These are phyloP conservation scores for Amborella trichopoda DNA, from an alignment of 164 flowering plant genomes.

Conservation along the genomic window DNA sequence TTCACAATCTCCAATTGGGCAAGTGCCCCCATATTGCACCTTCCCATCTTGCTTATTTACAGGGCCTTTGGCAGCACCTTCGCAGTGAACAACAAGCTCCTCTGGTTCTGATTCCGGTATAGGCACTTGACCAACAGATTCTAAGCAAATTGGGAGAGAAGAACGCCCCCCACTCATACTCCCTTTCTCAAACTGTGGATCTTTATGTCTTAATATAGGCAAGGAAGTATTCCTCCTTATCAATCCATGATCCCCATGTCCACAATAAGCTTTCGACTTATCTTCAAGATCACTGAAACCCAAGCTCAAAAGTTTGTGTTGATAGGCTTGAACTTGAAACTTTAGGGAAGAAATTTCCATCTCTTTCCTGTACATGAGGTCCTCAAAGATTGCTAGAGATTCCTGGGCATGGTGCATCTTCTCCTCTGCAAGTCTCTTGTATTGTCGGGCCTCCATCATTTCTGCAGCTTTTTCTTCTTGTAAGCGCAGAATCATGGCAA, in stretches of 20 bases:
- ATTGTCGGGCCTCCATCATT: conserved; percentile 80
- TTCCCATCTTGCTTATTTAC: not conserved
- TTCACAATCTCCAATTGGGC: conserved; percentile 7
- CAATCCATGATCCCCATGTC: conserved; percentile 10
- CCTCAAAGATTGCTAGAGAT: conserved; percentile 41
- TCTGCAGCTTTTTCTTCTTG: conserved; percentile 77
- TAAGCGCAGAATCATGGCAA: conserved; percentile 75
- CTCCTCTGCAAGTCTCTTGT: conserved; percentile 79
- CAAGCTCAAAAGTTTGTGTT: conserved; percentile 44
- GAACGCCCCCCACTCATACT: conserved; percentile 13
- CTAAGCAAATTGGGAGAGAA: conserved; percentile 4
- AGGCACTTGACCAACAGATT: not conserved
- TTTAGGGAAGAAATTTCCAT: conserved; percentile 74
- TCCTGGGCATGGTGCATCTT: conserved; percentile 62
- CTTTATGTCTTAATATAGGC: conserved; percentile 17
- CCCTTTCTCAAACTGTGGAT: conserved; percentile 9
- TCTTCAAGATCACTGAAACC: conserved; percentile 36
- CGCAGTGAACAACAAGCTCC: conserved; percentile 9
- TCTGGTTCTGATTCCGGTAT: conserved; percentile 3
- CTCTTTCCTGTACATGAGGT: conserved; percentile 56
- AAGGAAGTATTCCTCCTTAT: conserved; percentile 32
- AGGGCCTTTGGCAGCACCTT: not conserved
- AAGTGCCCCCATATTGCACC: not conserved
- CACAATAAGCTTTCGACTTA: conserved; percentile 4
- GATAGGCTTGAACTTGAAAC: conserved; percentile 64